These are phyloP conservation scores for Lachancea kluyveri DNA, from an alignment of 805 yeast species.

Conservation along the genomic window DNA sequence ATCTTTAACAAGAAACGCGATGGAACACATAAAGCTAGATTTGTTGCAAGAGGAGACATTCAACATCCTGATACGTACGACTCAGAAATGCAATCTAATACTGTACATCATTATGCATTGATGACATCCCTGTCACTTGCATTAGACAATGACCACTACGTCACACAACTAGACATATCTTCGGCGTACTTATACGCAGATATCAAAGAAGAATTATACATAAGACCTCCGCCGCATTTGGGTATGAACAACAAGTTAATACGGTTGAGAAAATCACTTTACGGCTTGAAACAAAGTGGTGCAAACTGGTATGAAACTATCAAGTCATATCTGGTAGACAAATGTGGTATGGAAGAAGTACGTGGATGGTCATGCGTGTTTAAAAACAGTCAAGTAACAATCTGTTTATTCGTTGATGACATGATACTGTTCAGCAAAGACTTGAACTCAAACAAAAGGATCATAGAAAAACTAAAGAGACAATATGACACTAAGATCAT, in stretches of 20 bases:
- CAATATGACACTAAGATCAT: slow-evolving; percentile 13
- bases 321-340: not conserved
- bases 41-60: slow-evolving; percentile 12
- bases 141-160: slow-evolving; percentile 3
- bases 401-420: slow-evolving; percentile 13
- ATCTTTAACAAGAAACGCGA: slow-evolving; percentile 12
- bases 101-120: slow-evolving; percentile 12
- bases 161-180: slow-evolving; percentile 9
- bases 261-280: slow-evolving; percentile 6
- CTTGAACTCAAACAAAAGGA: not conserved
- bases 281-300: slow-evolving; percentile 2
- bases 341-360: slow-evolving; percentile 5
- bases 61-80: slow-evolving; percentile 10
- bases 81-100: slow-evolving; percentile 6
- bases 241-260: slow-evolving; percentile 6
- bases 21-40: slow-evolving; percentile 11
- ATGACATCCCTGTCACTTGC: slow-evolving; percentile 10
- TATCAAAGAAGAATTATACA: slow-evolving; percentile 8
- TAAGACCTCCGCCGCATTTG: slow-evolving; percentile 7
- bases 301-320: slow-evolving; percentile 3
- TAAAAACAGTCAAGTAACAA: slow-evolving; percentile 4
- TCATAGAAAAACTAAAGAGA: slow-evolving; percentile 2
- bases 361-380: slow-evolving; percentile 12
- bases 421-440: slow-evolving; percentile 10
- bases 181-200: slow-evolving; percentile 8